Base-by-base conservation (phyloP, 148 eudicot genomes). In the Oxyria digyna region DNA sequence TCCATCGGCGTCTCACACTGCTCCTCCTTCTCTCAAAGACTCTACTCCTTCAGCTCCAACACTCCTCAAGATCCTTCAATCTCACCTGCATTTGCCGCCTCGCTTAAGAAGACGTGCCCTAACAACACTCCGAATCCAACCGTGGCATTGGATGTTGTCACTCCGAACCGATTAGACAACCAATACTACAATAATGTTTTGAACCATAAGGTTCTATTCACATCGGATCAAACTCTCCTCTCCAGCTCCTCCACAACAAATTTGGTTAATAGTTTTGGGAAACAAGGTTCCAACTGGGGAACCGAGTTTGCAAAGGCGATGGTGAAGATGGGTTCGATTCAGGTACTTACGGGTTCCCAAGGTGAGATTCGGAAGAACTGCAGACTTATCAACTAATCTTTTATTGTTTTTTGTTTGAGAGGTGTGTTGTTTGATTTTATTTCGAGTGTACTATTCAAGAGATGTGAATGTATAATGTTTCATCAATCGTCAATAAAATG, bases 201-300 rank as follows among this genome's bases (percentile, higher is more conserved):
- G 65, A 79, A 50, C 35, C 50, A 74, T 6, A 71, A 46, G 73
- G 80, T 79, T 4, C 31, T 81, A 6, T 74, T 81, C 21, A 42
- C 31, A 45, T 81, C 85, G 0, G 85, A 81, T 40, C 82, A 79
- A 0, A 73, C 82, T 4, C 54, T 81, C 0, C 49, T 78, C 6
- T 67, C 80, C 0, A 41, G 76, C 38, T 32, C 45, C 2, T 23
- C 49, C 9, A 67, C 50, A 0, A 21, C 45, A 15, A 40, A 12
- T 5, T 13, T 67, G 32, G 50, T 67, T 6, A 66, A 6, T 7
- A 5, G 69, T 11, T 67, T 17, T 1, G 10, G 50, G 7, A 12
- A 12, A 1, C n/a, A 7, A 4, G 49, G 17, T 27, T 8, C 23
- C 3, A 31, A 17, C n/a, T 43, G 65, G 65, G 48, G 31, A 6